Base-by-base conservation (phyloP, 768 basidiomycete genomes). In the Clavaria fumosa region DNA sequence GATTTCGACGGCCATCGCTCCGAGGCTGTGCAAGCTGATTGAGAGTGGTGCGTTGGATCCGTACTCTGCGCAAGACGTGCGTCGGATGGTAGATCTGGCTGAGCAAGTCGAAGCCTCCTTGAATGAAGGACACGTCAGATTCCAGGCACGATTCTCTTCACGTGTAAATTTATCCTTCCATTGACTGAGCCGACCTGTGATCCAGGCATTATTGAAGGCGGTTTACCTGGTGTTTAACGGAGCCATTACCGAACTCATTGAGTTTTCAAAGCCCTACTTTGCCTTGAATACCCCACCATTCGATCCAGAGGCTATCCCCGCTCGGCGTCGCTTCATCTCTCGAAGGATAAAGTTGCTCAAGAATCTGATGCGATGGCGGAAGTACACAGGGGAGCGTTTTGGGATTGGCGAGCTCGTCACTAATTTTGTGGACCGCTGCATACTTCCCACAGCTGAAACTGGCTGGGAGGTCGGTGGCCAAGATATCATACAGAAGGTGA, bases 401-500 rank as follows among this genome's bases (percentile, higher is more conserved):
- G 70, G 70, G 5, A 48, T 74, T n/a, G 70, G 66, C 5, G 54
- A 62, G 34, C 57, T 83, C 31, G 64, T 71, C 15, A 63, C 57
- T 10, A 65, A 63, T 44, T 54, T 89, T 11, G 63, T 83, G 6
- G 67, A 68, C 15, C 60, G 66, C 14, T 67, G 67, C 43, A 64
- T 90, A 30, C 48, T 79, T 35, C 72, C 69, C 4, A 62, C 83
- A 21, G 77, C 86, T 4, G 67, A 73, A 43, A 68, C 65, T 39
- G 81, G 80, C 6, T 95, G 89, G 90, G 84, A 86, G 30, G 79
- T 84, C 24, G 88, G 90, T 7, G 86, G 86, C 2, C 68, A 78
- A 53, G 72, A 72, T 26, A 57, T 70, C 41, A 60, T 70, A 40
- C 61, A 57, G 20, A 72, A 70, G 69, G 84, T 84, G 43, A 45